A percentile compares a stretch with the other conserved stretches of the same genome.
phyloP scores from a whole-genome alignment of 2,329 filamentous ascomycete genomes.

The Ophiognomonia clavigignenti-juglandacearum region DNA sequence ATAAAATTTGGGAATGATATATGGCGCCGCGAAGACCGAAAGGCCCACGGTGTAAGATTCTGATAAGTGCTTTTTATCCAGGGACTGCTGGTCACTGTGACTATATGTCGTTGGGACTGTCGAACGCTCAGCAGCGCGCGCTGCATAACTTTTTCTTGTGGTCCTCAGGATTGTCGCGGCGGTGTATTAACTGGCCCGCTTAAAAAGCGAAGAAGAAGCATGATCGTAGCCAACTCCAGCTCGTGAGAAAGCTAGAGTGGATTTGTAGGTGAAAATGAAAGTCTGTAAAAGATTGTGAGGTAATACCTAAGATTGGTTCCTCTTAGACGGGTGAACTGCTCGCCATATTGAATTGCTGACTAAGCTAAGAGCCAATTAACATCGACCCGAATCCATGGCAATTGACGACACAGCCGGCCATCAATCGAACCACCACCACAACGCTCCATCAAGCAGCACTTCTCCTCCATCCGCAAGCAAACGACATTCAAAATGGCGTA shows the following conservation, averaged over 20 bases:
- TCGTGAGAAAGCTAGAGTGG: background rate
- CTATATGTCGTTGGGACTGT: constrained; percentile 11
- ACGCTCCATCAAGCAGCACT: constrained; percentile 17
- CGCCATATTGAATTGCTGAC: too few relatives aligned
- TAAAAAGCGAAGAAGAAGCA: background rate
- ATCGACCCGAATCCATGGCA: constrained; percentile 1
- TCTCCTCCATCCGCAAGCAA: constrained; percentile 16
- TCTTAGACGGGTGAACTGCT: too few relatives aligned
- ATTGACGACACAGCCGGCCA: background rate
- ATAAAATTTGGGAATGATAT: constrained; percentile 4
- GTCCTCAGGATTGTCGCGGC: constrained; percentile 7
- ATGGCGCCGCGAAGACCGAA: background rate
- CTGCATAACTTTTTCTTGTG: constrained; percentile 14
- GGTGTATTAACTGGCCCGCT: too few relatives aligned
- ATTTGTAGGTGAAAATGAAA: too few relatives aligned
- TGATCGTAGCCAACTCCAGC: too few relatives aligned
- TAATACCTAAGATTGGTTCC: too few relatives aligned
- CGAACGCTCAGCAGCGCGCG: constrained; percentile 9
- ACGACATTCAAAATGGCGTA: constrained; percentile 26
- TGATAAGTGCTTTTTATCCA: background rate
- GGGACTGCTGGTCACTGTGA: too few relatives aligned
- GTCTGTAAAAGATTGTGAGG: too few relatives aligned
- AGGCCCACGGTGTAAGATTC: background rate
- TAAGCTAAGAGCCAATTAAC: constrained; percentile 3
- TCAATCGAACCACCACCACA: constrained; percentile 9